phyloP scores from a whole-genome alignment of 2,329 filamentous ascomycete genomes.

The Xylariaceae sp. region DNA sequence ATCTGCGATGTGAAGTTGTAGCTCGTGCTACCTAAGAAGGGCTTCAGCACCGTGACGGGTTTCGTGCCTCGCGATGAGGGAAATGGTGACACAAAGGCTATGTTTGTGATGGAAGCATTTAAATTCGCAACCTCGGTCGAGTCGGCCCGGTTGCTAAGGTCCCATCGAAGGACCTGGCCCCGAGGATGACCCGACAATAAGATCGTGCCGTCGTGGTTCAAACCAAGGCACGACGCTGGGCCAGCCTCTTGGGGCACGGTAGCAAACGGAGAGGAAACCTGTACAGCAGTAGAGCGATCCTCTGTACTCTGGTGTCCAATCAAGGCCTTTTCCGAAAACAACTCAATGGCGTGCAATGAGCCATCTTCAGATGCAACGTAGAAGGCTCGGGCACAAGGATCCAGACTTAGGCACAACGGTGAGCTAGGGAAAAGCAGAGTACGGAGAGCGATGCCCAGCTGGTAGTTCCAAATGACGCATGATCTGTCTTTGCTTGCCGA shows the following conservation, averaged over 20 bases:
- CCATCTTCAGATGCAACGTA: constrained; percentile 80
- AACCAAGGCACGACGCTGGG: constrained; percentile 60
- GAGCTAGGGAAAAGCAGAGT: constrained; percentile 76
- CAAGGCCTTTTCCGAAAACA: constrained; percentile 54
- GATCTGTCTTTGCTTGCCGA: constrained; percentile 84
- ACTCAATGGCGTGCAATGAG: constrained; percentile 73
- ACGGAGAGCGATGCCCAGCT: constrained; percentile 68
- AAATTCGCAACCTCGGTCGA: constrained; percentile 65
- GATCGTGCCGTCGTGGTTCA: constrained; percentile 78
- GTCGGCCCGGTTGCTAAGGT: constrained; percentile 66
- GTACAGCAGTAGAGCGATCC: constrained; percentile 53
- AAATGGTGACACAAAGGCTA: constrained; percentile 66
- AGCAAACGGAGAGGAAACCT: constrained; percentile 50
- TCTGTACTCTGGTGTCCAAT: constrained; percentile 50
- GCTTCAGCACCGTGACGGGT: constrained; percentile 68
- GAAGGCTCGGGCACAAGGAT: constrained; percentile 78
- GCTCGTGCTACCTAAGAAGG: constrained; percentile 61
- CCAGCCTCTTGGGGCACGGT: constrained; percentile 61
- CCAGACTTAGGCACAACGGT: constrained; percentile 69
- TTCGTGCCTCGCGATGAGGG: constrained; percentile 44
- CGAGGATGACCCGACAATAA: constrained; percentile 77
- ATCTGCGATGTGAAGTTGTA: constrained; percentile 66
- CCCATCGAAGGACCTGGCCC: constrained; percentile 79
- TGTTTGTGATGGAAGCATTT: constrained; percentile 77
- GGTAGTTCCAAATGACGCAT: constrained; percentile 90